phyloP scores from a whole-genome alignment of 352 stramenopile species.

The Pythium phragmiticola region DNA sequence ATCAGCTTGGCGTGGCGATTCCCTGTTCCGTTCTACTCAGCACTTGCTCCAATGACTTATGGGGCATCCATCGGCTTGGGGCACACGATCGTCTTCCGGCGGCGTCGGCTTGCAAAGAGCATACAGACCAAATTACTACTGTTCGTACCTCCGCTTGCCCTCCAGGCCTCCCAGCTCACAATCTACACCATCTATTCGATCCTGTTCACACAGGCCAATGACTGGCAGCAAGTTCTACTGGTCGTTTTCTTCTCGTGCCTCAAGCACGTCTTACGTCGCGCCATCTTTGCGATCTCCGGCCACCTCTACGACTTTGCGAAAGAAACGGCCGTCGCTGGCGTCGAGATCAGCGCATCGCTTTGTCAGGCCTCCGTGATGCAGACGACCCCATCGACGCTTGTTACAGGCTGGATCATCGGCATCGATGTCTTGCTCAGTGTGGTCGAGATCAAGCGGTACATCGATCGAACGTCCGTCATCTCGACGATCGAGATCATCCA shows the following conservation, averaged over 20 bases:
- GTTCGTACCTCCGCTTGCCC: not conserved
- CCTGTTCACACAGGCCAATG: not conserved
- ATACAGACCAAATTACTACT: not conserved
- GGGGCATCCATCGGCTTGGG: too few species aligned
- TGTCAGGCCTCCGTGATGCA: conserved; percentile 6
- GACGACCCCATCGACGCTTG: not conserved
- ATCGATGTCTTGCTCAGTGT: not conserved
- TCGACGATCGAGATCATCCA: not conserved
- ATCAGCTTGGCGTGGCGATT: not conserved
- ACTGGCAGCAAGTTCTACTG: not conserved
- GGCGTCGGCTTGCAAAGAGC: too few species aligned
- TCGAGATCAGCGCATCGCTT: not conserved
- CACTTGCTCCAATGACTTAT: not conserved
- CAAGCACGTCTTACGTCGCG: too few species aligned
- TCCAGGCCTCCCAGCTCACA: not conserved
- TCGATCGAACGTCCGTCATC: not conserved
- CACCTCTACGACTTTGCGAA: too few species aligned
- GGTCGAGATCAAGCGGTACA: not conserved
- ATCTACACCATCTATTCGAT: not conserved
- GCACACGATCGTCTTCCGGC: too few species aligned
- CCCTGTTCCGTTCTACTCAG: not conserved
- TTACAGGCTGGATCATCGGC: not conserved
- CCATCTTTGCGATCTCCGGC: too few species aligned
- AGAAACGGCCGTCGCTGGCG: not conserved
- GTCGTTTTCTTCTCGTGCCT: too few species aligned